Evolutionary conservation across 2,329 filamentous ascomycete species (phyloP).

Genomic region (Aspergillus pseudoglaucus): DNA sequence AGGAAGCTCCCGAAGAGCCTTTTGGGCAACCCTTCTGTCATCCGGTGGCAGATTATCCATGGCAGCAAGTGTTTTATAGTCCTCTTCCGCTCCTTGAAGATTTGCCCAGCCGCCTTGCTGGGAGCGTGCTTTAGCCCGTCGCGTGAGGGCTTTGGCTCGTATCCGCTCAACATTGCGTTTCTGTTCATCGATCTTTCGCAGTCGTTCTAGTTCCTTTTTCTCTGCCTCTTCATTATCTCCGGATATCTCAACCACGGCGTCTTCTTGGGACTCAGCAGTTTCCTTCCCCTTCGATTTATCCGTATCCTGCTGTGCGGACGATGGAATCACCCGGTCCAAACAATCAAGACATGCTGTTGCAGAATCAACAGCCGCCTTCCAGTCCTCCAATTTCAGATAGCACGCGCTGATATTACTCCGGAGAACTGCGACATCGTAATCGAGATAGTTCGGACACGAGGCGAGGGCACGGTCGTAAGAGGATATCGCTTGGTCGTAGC

Average conservation of each 20-base stretch:
- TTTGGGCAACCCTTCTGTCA: constrained; percentile 62
- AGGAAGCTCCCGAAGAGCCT: constrained; percentile 61
- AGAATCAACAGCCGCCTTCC: constrained; percentile 71
- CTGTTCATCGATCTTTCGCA: constrained; percentile 41
- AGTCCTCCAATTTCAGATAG: constrained; percentile 75
- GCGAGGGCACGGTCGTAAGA: constrained; percentile 75
- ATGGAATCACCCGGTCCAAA: constrained; percentile 56
- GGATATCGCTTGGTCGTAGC: constrained; percentile 70
- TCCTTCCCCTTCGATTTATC: constrained; percentile 6
- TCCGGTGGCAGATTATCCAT: constrained; percentile 54
- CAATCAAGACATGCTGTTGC: constrained; percentile 67
- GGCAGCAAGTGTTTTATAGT: constrained; percentile 66
- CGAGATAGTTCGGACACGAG: constrained; percentile 73
- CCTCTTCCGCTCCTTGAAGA: constrained; percentile 69
- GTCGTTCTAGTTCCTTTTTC: constrained; percentile 37
- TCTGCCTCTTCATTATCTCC: constrained; percentile 35
- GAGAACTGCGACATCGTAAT: constrained; percentile 82
- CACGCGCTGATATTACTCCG: constrained; percentile 86
- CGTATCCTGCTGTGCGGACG: constrained; percentile 22
- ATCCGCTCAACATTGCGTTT: constrained; percentile 66
- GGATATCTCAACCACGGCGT: constrained; percentile 45
- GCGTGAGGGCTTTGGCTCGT: constrained; percentile 73
- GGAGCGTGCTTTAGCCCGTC: constrained; percentile 66
- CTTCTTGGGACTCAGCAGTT: constrained; percentile 11
- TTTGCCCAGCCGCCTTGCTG: constrained; percentile 72